Conservation (phyloP, 2,329 filamentous ascomycete species). For the Chaetothyriales sp. region DNA sequence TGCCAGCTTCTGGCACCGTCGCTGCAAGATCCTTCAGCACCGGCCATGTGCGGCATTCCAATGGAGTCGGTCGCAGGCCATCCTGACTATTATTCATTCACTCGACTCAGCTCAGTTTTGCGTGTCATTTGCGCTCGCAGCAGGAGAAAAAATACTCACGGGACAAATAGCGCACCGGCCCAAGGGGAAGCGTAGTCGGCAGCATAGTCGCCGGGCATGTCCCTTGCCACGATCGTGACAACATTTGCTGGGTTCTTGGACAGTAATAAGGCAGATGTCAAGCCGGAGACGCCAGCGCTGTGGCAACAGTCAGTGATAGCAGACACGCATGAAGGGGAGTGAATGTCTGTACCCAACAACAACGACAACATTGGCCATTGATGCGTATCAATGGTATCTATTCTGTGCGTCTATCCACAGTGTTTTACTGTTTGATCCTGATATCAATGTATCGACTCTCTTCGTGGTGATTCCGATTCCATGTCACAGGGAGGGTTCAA, state of each 20-base stretch:
- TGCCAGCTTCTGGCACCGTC: slow-evolving; percentile 59
- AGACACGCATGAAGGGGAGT: no score
- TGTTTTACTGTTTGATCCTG: no score
- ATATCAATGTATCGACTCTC: no score
- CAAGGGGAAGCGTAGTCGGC: slow-evolving; percentile 82
- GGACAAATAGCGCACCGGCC: slow-evolving; percentile 69
- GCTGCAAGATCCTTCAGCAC: slow-evolving; percentile 45
- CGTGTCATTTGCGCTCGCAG: no score
- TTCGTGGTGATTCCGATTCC: no score
- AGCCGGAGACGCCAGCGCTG: slow-evolving; percentile 50
- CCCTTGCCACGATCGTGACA: slow-evolving; percentile 63
- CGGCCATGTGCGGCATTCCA: slow-evolving; percentile 51
- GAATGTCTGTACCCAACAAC: no score
- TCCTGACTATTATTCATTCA: background rate
- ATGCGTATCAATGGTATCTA: no score
- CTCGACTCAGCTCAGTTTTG: background rate
- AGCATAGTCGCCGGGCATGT: slow-evolving; percentile 88
- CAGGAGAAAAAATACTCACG: slow-evolving; percentile 43
- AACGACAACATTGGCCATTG: no score
- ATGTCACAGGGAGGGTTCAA: no score
- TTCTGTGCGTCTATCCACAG: no score
- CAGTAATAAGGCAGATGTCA: slow-evolving; percentile 49
- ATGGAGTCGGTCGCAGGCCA: slow-evolving; percentile 26
- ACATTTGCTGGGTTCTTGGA: slow-evolving; percentile 40
- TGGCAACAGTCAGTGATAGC: background rate